Base-by-base conservation (phyloP, 805 yeast genomes). In the Teunomyces funiuensis region DNA sequence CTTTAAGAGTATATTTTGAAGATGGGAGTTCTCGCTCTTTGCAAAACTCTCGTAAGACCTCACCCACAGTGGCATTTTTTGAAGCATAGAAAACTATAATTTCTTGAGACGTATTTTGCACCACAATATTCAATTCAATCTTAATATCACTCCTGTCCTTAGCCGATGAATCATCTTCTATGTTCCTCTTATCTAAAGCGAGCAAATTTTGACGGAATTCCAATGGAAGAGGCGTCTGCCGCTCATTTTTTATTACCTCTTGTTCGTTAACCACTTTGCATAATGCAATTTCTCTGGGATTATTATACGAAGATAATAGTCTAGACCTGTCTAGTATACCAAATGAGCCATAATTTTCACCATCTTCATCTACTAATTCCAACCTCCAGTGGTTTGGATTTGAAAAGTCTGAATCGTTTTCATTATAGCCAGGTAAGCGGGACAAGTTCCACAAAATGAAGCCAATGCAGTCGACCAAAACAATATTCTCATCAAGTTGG, bases 321-420 rank as follows among this genome's bases (percentile, higher is more conserved):
- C 90, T 70, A 0, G 77, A 73, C 48, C 97, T 69, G 33, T 85
- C 91, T 41, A 93, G 66, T 1, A 90, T 79, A 1, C 98, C 98
- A 67, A 93, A 90, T 39, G 88, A 87, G 51, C 95, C 99, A 40
- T 88, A 89, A 28, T 86, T 83, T 38, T 95, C 97, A 6, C 91
- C 91, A 57, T 90, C 97, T 38, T 91, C 98, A 58, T 93, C 99
- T 1, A 85, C 89, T 16, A 91, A 71, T 43, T 85, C 85, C 25
- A 91, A 55, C 40, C 83, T 73, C 93, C 95, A 88, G 44, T 63
- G 61, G 52, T 85, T 83, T 0, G 90, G 85, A 45, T 84, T 78
- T 38, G 60, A 53, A 11, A 28, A 31, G 33, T 43, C 41, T 15
- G 28, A 15, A n/a, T 41, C 39, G 37, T 53, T 4, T 50, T 64